phyloP scores from a whole-genome alignment of 371 early-diverging fungal genomes.

The Mortierella sp. region DNA sequence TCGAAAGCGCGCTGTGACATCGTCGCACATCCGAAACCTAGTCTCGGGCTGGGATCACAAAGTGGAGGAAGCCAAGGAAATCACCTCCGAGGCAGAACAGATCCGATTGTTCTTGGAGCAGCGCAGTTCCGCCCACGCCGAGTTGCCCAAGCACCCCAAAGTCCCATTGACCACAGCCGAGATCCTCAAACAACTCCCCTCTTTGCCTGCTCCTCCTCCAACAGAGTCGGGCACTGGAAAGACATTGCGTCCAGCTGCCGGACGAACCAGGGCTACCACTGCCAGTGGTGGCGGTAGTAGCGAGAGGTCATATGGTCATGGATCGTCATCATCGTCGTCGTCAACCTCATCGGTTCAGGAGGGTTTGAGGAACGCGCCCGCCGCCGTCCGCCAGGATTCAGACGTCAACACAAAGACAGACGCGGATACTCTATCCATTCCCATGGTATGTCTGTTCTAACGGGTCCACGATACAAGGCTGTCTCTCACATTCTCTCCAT shows the following conservation, averaged over 20 bases:
- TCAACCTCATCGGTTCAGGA: not conserved
- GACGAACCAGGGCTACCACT: slow-evolving; percentile 17
- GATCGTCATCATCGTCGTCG: not conserved
- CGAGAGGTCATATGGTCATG: slow-evolving; percentile 5
- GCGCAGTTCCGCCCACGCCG: slow-evolving; percentile 43
- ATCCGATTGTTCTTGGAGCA: slow-evolving; percentile 40
- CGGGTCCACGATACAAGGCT: no score
- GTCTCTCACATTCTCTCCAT: no score
- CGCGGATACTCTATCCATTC: no score
- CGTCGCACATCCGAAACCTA: slow-evolving; percentile 43
- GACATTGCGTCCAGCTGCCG: not conserved
- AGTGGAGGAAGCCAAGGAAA: slow-evolving; percentile 45
- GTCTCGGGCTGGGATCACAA: slow-evolving; percentile 54
- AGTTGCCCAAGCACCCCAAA: slow-evolving; percentile 43
- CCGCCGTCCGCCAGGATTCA: no score
- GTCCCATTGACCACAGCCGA: slow-evolving; percentile 30
- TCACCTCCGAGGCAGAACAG: slow-evolving; percentile 30
- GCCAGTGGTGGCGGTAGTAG: no score
- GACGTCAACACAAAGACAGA: no score
- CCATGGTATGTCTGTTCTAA: no score
- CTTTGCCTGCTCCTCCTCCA: slow-evolving; percentile 39
- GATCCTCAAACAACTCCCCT: slow-evolving; percentile 32
- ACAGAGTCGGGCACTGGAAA: not conserved
- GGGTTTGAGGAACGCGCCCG: not conserved
- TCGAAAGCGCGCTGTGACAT: slow-evolving; percentile 48